These are phyloP conservation scores for Fomitopsis palustris DNA, from an alignment of 1,284 basidiomycete species.

Conservation along the genomic window DNA sequence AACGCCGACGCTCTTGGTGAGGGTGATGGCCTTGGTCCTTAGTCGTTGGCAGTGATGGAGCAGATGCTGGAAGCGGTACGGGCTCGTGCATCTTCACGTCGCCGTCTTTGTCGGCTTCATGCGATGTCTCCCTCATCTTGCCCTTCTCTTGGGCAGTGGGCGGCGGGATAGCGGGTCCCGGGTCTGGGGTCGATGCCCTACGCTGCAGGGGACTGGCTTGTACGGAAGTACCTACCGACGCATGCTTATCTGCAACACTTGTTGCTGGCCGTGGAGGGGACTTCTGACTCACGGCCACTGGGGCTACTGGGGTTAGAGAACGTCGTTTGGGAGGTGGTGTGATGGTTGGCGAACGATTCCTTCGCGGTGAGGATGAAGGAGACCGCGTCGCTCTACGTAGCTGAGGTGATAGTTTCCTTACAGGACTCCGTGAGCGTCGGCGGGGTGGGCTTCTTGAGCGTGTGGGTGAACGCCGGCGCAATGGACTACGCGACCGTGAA, in stretches of 20 bases:
- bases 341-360: not conserved
- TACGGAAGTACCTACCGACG: not conserved
- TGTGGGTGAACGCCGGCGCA: constrained; percentile 11
- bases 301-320: not conserved
- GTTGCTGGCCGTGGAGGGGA: not conserved
- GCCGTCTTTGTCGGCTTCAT: not conserved
- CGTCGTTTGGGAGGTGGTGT: not conserved
- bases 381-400: not conserved
- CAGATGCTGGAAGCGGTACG: not conserved
- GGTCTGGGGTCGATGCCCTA: not conserved
- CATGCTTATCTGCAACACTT: not conserved
- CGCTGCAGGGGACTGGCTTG: not conserved
- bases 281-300: not conserved
- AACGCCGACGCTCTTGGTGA: not conserved
- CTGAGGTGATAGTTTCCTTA: not conserved
- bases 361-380: not conserved
- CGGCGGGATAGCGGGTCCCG: not conserved
- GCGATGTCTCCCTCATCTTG: not conserved
- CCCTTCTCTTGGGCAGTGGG: not conserved
- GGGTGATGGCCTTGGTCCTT: not conserved
- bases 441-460: not conserved
- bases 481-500: constrained; percentile 19
- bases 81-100: constrained; percentile 1
- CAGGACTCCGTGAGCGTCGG: not conserved
- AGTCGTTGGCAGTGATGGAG: not conserved